A percentile compares a stretch with the other conserved stretches of the same genome.
Evolutionary conservation across 2,329 filamentous ascomycete genomes (phyloP).

Genomic region (Aspergillus melleus): DNA sequence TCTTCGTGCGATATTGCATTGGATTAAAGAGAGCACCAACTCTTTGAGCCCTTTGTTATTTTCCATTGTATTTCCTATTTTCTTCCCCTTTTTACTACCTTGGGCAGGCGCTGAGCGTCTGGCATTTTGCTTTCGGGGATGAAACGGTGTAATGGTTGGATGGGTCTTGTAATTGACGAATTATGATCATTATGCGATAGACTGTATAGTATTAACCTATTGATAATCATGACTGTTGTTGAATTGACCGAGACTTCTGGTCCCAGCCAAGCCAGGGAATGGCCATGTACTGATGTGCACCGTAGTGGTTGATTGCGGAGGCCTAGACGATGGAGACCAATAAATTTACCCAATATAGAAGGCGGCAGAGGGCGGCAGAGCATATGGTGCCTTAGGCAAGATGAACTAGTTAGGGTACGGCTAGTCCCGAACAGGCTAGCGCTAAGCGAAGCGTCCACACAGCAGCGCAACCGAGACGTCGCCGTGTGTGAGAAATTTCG

Average conservation of each 20-base stretch:
- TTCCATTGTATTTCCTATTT: conserved; percentile 15
- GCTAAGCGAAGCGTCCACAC: conserved; percentile 43
- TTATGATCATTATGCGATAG: conserved; percentile 24
- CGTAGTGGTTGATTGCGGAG: no score
- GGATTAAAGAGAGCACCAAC: conserved; percentile 49
- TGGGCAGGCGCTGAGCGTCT: conserved; percentile 5
- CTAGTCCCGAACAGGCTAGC: conserved; percentile 44
- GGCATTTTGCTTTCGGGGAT: conserved; percentile 4
- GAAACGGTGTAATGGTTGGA: background rate
- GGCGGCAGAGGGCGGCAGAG: background rate
- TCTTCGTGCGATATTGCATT: conserved; percentile 74
- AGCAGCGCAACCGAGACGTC: conserved; percentile 31
- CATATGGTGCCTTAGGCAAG: conserved; percentile 14
- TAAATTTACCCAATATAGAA: background rate
- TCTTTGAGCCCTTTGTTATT: conserved; percentile 24
- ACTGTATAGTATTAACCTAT: conserved; percentile 17
- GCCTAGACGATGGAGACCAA: background rate
- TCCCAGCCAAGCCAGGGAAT: no score
- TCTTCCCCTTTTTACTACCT: conserved; percentile 16
- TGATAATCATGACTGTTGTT: background rate
- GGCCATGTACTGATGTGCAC: no score
- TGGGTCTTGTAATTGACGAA: conserved; percentile 17
- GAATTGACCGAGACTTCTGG: no score
- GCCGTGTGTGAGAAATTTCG: conserved; percentile 41
- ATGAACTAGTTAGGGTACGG: conserved; percentile 34